Evolutionary conservation across 2,329 filamentous ascomycete genomes (phyloP).

Genomic region (Stromatinia cepivora): DNA sequence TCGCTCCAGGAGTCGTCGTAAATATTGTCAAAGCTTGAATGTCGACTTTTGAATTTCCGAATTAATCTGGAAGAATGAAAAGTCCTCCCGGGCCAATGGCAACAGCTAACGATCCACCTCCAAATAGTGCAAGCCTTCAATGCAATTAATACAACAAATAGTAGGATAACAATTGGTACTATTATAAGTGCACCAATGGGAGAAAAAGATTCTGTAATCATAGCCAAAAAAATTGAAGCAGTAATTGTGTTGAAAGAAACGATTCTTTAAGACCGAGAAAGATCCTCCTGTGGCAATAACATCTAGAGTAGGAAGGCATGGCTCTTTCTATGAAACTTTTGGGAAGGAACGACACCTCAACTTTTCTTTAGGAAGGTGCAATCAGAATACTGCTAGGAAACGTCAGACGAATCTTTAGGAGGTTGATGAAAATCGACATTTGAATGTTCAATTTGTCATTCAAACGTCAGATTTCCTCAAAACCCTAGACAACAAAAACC

Average conservation of each 20-base stretch:
- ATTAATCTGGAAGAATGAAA: conserved; percentile 32
- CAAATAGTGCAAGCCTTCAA: conserved; percentile 36
- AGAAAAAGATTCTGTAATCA: conserved; percentile 43
- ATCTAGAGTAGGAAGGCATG: not conserved
- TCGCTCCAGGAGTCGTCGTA: conserved; percentile 44
- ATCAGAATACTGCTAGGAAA: not conserved
- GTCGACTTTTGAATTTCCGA: not conserved
- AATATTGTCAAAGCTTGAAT: conserved; percentile 27
- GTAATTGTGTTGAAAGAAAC: conserved; percentile 29
- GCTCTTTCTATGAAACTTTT: not conserved
- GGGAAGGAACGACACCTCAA: not conserved
- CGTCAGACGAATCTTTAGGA: not conserved
- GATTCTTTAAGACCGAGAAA: not conserved
- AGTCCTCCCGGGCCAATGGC: conserved; percentile 31
- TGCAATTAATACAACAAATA: conserved; percentile 40
- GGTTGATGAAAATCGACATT: not conserved
- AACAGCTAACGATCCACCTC: conserved; percentile 30
- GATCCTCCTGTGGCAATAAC: not conserved
- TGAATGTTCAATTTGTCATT: not conserved
- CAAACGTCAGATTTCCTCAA: not conserved
- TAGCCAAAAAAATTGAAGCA: conserved; percentile 40
- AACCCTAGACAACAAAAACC: not conserved
- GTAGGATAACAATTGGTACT: conserved; percentile 48
- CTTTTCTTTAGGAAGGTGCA: not conserved
- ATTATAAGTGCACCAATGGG: conserved; percentile 48